Conservation (phyloP, 108 stramenopile genomes). For the Thalassiosira profunda region DNA sequence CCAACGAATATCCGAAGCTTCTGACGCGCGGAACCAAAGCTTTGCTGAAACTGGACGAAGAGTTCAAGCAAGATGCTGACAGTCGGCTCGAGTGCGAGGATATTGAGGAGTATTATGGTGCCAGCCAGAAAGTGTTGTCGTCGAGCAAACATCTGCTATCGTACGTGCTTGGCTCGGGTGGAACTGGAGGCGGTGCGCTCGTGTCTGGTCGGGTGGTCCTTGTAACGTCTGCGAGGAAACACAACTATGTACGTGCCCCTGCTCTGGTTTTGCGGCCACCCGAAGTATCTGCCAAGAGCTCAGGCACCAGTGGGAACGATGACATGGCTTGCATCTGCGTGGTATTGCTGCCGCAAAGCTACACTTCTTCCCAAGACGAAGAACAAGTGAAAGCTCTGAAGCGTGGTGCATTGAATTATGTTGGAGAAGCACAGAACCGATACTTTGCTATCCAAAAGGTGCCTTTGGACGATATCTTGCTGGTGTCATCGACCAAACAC, state of each 20-base stretch:
- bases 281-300: conserved; percentile 1
- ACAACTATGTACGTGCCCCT: conserved; percentile 67
- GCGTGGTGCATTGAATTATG: conserved; percentile 53
- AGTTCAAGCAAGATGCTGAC: conserved; percentile 55
- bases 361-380: conserved; percentile 31
- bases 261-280: conserved; percentile 67
- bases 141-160: conserved; percentile 54
- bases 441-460: conserved; percentile 63
- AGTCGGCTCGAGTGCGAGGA: conserved; percentile 77
- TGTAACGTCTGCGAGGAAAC: conserved; percentile 69
- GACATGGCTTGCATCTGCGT: conserved; percentile 51
- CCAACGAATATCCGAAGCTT: conserved; percentile 90
- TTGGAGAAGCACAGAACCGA: conserved; percentile 57
- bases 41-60: conserved; percentile 71
- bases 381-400: conserved; percentile 18
- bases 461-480: conserved; percentile 64
- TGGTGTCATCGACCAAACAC: conserved; percentile 60
- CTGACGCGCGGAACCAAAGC: conserved; percentile 77
- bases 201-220: conserved; percentile 68
- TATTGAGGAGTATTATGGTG: conserved; percentile 70
- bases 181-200: conserved; percentile 57
- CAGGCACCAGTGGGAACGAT: conserved; percentile 2
- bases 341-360: conserved; percentile 72
- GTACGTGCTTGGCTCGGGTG: conserved; percentile 50
- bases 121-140: conserved; percentile 46